These are phyloP conservation scores for Didymella sp. DNA, from an alignment of 2,329 filamentous ascomycete species.

Conservation along the genomic window DNA sequence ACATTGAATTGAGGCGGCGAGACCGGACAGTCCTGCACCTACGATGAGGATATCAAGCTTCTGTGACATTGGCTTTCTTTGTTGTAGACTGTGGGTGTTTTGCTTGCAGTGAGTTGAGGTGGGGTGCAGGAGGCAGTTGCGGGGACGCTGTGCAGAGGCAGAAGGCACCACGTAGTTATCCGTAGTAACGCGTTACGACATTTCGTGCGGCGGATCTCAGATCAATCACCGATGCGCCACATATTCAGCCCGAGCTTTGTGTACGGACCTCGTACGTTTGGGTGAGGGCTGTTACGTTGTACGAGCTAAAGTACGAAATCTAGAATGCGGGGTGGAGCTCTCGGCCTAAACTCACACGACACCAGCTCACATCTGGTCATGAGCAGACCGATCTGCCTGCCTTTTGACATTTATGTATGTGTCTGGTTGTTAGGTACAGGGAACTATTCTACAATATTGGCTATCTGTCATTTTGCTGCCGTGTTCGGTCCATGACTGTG, in stretches of 20 bases:
- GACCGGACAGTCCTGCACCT: conserved; percentile 53
- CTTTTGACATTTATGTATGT: neutral
- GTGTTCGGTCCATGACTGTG: conserved; percentile 12
- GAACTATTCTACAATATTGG: neutral
- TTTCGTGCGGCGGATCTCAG: conserved; percentile 13
- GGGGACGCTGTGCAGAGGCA: neutral
- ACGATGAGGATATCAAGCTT: conserved; percentile 39
- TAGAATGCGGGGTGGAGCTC: conserved; percentile 12
- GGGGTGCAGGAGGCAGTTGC: neutral
- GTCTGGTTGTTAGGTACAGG: neutral
- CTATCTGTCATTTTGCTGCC: neutral
- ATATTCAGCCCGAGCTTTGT: conserved; percentile 3
- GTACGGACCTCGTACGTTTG: conserved; percentile 2
- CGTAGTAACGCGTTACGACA: conserved; percentile 9
- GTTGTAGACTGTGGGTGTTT: neutral
- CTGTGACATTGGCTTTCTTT: conserved; percentile 14
- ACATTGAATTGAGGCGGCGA: conserved; percentile 54
- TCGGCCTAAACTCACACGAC: conserved; percentile 4
- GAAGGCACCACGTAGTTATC: neutral
- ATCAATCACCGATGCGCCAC: conserved; percentile 20
- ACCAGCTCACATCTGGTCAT: neutral
- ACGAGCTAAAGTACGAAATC: conserved; percentile 15
- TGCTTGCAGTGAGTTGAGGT: neutral
- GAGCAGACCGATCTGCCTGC: neutral
- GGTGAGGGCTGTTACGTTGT: conserved; percentile 6